A percentile compares a stretch with the other conserved stretches of the same genome.
These are phyloP conservation scores for Diacronema lutheri DNA, from an alignment of 78 protist species.

Conservation along the genomic window DNA sequence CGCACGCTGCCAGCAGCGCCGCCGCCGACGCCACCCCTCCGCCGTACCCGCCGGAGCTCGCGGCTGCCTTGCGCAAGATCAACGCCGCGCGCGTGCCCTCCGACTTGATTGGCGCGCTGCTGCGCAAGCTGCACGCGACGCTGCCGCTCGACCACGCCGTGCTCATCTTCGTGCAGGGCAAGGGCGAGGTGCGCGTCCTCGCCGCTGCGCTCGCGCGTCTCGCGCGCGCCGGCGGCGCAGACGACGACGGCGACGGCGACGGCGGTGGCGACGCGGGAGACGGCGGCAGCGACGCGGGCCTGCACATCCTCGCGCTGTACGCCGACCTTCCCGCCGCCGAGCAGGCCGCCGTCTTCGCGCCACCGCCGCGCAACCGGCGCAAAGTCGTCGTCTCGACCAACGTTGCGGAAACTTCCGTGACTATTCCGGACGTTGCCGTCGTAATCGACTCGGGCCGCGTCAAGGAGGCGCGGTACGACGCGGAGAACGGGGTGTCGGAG, in stretches of 20 bases:
- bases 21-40: too few species aligned
- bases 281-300: not conserved
- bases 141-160: slow-evolving; percentile 28
- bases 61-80: too few species aligned
- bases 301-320: slow-evolving; percentile 44
- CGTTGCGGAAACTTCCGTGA: slow-evolving; percentile 93
- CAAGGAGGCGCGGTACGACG: slow-evolving; percentile 64
- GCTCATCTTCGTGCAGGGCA: slow-evolving; percentile 84
- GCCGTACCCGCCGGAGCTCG: too few species aligned
- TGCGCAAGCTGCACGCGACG: not conserved
- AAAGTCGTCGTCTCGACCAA: slow-evolving; percentile 90
- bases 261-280: not conserved
- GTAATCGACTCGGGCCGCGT: slow-evolving; percentile 88
- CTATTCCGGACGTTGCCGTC: slow-evolving; percentile 89
- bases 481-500: slow-evolving; percentile 23
- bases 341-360: slow-evolving; percentile 53
- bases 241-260: not conserved
- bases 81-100: too few species aligned
- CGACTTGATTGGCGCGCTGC: slow-evolving; percentile 28
- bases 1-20: too few species aligned
- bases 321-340: slow-evolving; percentile 45
- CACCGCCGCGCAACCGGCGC: slow-evolving; percentile 49
- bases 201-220: not conserved
- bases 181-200: slow-evolving; percentile 48
- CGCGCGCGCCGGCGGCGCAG: not conserved